Base-by-base conservation (phyloP, 257 asterid genomes). In the Ilex asprella region DNA sequence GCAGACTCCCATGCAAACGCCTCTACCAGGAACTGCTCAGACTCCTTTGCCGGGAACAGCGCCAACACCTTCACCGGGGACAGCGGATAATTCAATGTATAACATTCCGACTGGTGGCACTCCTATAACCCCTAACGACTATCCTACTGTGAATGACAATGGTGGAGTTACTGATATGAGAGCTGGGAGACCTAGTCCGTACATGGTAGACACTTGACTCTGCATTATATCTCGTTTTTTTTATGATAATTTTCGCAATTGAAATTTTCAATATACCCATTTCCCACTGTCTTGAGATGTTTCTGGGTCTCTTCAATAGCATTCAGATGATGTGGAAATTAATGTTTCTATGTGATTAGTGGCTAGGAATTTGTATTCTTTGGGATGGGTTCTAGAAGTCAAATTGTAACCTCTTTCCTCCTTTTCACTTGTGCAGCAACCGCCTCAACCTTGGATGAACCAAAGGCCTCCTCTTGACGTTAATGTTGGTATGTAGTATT, bases 401-500 rank as follows among this genome's bases (percentile, higher is more conserved):
- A 66, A 63, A 13, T 62, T 27, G 63, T 49, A 31, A 35, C 8
- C 8, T 35, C 8, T 35, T 35, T 35, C 8, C 41, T 35, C 41
- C 41, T 5, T 66, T 70, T 69, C 67, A 58, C 43, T 61, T 70
- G 70, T 73, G 84, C 95, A 84, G 98, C 97, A 77, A 73, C 91
- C 93, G 2, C 95, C 97, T 63, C 79, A 96, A 16, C 64, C 95
- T 65, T 86, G 91, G 95, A 65, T 79, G 76, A 84, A 74, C 73
- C 97, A 83, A 72, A 86, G 95, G 82, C 95, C 94, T 66, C 86
- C 89, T 32, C 93, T 91, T 62, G 98, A 91, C 73, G 98, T 88
- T 73, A 91, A 91, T 73, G 87, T 86, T 55, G 98, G 98, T 91
- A 82, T 80, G 98, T 56, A 35, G 60, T 52, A 39, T 67, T 31